Conservation (phyloP, 371 early-diverging fungal genomes). For the Apophysomyces sp. region DNA sequence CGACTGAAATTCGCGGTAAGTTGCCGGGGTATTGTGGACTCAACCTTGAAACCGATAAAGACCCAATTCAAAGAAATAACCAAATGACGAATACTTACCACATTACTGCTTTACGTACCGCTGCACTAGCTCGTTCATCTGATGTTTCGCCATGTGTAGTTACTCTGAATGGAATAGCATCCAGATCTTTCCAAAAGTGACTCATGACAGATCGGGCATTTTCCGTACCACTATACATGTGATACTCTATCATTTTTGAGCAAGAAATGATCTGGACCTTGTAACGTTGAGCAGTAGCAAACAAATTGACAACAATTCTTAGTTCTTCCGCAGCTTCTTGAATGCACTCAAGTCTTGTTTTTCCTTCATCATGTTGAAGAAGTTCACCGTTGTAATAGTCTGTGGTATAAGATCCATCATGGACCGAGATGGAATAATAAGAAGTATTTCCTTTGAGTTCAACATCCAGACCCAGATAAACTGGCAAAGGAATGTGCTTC, state of each 20-base stretch:
- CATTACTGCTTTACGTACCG: constrained; percentile 68
- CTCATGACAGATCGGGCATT: constrained; percentile 37
- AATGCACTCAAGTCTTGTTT: constrained; percentile 17
- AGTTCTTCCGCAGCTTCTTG: constrained; percentile 31
- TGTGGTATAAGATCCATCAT: constrained; percentile 61
- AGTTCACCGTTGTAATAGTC: constrained; percentile 48
- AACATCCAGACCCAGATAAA: constrained; percentile 65
- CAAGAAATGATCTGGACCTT: constrained; percentile 57
- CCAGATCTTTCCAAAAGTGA: constrained; percentile 74
- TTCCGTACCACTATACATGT: constrained; percentile 26
- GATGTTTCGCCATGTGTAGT: constrained; percentile 54
- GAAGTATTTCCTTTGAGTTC: constrained; percentile 32
- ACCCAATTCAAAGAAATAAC: not conserved
- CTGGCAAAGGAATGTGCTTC: constrained; percentile 43
- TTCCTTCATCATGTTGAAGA: constrained; percentile 7
- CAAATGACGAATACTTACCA: constrained; percentile 38
- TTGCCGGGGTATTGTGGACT: constrained; percentile 73
- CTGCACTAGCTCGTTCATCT: constrained; percentile 75
- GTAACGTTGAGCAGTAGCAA: constrained; percentile 47
- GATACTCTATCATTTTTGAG: constrained; percentile 25
- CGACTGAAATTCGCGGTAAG: constrained; percentile 8
- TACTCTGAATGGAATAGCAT: constrained; percentile 71
- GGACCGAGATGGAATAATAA: constrained; percentile 49
- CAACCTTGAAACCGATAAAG: constrained; percentile 26
- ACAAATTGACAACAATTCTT: constrained; percentile 39